Base-by-base conservation (phyloP, 805 yeast genomes). In the Schwanniomyces pseudopolymorphus region DNA sequence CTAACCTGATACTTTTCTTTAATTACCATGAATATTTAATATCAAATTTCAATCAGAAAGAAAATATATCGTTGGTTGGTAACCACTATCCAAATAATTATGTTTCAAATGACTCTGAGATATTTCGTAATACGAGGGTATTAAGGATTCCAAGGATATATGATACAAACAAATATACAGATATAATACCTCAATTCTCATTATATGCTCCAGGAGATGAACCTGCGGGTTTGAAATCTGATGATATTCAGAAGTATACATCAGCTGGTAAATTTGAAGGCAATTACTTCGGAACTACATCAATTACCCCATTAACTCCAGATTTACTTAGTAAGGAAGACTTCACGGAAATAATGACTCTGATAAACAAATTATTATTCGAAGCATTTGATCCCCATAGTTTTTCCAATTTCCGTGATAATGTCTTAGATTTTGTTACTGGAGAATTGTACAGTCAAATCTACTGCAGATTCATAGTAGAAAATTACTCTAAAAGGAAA, bases 1-100 rank as follows among this genome's bases (percentile, higher is more conserved):
- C 33, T 9, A 47, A 41, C 26, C 51, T 39, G 6, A 51, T 64
- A 19, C 49, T 48, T 45, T 84, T 81, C 58, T 85, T 83, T 74
- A 85, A 86, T 58, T 84, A 83, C 54, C 89, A 85, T 57, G 91
- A 85, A 58, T 82, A 69, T 56, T 53, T 77, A 3, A 66, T 68
- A 10, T 57, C 60, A 2, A 65, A 64, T 17, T 72, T 73, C 60
- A 43, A 47, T 22, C 25, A 20, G 42, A 39, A 42, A 26, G 45
- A 55, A 6, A 54, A 50, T 11, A 55, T 57, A 25, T 63, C 77
- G 2, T 53, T 83, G 9, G 77, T 80, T 17, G 61, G 83, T 8
- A 84, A 84, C 26, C 91, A 85, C 61, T 86, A 84, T 57, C 90
- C 89, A 5, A 83, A 84, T 52, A 66, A 74, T 3, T 75, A 82